Conservation (phyloP, 257 asterid species). For the Verbena officinalis region DNA sequence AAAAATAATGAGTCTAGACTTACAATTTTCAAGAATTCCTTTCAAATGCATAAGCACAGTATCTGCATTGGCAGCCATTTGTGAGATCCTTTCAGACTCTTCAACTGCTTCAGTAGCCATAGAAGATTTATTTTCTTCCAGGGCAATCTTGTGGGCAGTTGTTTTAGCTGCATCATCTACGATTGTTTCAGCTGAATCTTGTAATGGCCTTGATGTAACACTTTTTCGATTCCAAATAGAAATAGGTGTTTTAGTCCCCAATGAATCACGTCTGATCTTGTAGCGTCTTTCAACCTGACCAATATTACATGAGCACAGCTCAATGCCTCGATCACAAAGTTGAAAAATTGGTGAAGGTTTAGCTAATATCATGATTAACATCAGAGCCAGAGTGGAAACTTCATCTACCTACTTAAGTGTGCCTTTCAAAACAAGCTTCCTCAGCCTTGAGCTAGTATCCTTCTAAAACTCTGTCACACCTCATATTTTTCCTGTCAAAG, state of each 20-base stretch:
- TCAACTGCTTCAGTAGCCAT: conserved; percentile 39
- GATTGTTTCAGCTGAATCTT: conserved; percentile 7
- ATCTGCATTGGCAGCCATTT: conserved; percentile 42
- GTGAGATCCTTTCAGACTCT: conserved; percentile 40
- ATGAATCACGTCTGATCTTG: conserved; percentile 33
- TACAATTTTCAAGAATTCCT: conserved; percentile 40
- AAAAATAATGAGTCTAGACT: too few relatives aligned
- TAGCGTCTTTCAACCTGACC: conserved; percentile 37
- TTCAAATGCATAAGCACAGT: conserved; percentile 25
- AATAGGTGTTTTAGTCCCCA: conserved; percentile 30
- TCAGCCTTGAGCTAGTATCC: conserved; percentile 40
- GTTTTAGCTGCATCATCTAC: conserved; percentile 29
- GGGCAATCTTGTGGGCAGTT: conserved; percentile 42
- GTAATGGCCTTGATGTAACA: conserved; percentile 23
- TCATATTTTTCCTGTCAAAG: conserved; percentile 41
- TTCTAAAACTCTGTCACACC: conserved; percentile 42
- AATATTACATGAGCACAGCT: too few relatives aligned
- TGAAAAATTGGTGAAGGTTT: background rate
- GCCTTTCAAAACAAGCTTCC: conserved; percentile 45
- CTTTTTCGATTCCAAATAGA: conserved; percentile 35
- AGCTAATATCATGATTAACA: too few relatives aligned
- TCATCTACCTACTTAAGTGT: conserved; percentile 48
- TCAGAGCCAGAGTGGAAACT: conserved; percentile 14
- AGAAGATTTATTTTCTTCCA: conserved; percentile 46
- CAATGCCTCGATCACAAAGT: too few relatives aligned